Base-by-base conservation (phyloP, 148 eudicot genomes). In the Persicaria tinctoria region DNA sequence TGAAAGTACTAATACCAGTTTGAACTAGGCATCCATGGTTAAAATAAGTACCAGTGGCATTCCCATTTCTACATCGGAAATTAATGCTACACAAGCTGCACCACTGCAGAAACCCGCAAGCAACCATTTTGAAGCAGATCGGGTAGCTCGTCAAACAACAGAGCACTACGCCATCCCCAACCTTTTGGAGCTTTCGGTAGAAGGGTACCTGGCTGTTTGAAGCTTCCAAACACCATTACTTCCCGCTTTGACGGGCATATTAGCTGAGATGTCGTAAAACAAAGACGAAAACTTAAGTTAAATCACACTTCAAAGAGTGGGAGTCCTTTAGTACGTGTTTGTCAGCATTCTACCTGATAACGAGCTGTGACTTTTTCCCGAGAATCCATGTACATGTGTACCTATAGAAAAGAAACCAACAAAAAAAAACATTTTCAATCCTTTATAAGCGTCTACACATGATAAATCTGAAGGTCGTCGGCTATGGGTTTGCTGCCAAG, bases 161-260 rank as follows among this genome's bases (percentile, higher is more conserved):
- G 82, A 74, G 99, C 99, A 9, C 92, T 89, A 9, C 99, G 97
- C 99, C 99, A 95, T 45, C 99, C 99, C 99, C 99, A 95, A 69
- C 99, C 99, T 76, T 95, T 95, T 23, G 99, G 99, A 74, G 97
- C 96, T 89, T 95, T 95, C 6, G 99, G 99, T 74, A 92, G 79
- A 78, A 95, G 99, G 17, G 96, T 91, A 64, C 98, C 98, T 4
- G 90, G 85, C 77, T 95, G 99, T 78, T 95, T 92, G 73, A 90
- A 87, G 87, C 91, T 90, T 77, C 99, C 99, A 57, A 95, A 90
- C 41, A 95, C 97, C 99, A 95, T 84, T 12, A 95, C 97, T 85
- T 95, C 99, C 78, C 99, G 87, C 84, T 95, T 92, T 46, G 99
- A 95, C 59, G 99, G 97, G 75, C 97, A 95, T 69, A 95, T 90